Conservation (phyloP, 2,329 filamentous ascomycete genomes). For the Hypoxylon sp. region DNA sequence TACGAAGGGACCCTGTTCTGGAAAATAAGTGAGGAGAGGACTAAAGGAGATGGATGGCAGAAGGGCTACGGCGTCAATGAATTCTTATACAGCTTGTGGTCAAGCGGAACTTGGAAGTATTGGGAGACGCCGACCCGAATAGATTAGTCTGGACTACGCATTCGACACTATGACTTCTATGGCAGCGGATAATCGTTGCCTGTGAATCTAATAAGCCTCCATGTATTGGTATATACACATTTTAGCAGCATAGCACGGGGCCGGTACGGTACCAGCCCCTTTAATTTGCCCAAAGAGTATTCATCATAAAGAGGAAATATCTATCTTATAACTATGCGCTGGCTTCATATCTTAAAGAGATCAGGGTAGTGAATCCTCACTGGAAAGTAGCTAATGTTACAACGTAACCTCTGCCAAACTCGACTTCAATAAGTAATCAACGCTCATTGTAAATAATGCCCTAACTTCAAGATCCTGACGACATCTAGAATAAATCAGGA, state of each 20-base stretch:
- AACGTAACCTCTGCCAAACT: background rate
- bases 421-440: background rate
- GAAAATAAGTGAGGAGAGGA: conserved; percentile 35
- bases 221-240: background rate
- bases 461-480: background rate
- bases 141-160: background rate
- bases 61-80: conserved; percentile 32
- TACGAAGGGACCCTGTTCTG: conserved; percentile 41
- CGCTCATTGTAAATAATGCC: background rate
- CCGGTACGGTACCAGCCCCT: background rate
- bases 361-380: background rate
- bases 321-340: background rate
- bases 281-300: background rate
- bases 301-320: background rate
- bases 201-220: background rate
- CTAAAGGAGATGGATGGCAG: conserved; percentile 27
- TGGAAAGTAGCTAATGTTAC: background rate
- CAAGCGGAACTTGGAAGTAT: conserved; percentile 30
- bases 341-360: background rate
- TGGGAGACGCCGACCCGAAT: conserved; percentile 23
- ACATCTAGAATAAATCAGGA: background rate
- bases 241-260: background rate
- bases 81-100: conserved; percentile 23
- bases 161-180: background rate
- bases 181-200: background rate